phyloP scores from a whole-genome alignment of 768 basidiomycete species.

The Amanita rubescens region DNA sequence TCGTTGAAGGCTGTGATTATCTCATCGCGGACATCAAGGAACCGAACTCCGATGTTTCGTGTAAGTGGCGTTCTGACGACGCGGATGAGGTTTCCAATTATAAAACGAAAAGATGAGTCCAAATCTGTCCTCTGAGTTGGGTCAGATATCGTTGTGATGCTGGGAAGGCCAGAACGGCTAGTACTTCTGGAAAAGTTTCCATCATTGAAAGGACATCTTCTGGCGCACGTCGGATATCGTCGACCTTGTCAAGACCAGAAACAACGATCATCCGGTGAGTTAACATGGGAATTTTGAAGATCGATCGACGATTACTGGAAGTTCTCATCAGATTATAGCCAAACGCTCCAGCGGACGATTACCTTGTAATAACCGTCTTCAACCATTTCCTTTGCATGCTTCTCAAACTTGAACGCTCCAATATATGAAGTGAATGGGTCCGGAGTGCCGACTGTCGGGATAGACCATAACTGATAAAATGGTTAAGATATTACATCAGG shows the following conservation, averaged over 20 bases:
- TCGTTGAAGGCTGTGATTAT: constrained; percentile 15
- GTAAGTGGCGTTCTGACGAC: constrained; percentile 20
- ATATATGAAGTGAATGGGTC: constrained; percentile 21
- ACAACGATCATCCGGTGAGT: constrained; percentile 40
- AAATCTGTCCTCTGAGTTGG: constrained; percentile 21
- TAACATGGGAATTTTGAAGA: constrained; percentile 37
- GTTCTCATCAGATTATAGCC: background rate
- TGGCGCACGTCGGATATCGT: constrained; percentile 37
- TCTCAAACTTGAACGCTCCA: constrained; percentile 14
- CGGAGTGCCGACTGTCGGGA: background rate
- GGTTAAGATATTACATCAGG: too few species aligned
- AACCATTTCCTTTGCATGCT: constrained; percentile 18
- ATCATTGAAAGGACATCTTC: constrained; percentile 36
- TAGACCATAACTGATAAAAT: constrained; percentile 1
- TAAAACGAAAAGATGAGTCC: constrained; percentile 23
- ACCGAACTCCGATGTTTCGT: constrained; percentile 19
- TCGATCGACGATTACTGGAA: constrained; percentile 17
- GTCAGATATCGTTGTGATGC: background rate
- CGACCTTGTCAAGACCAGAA: constrained; percentile 29
- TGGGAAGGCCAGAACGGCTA: too few species aligned
- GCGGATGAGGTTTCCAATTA: constrained; percentile 9
- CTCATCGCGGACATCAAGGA: constrained; percentile 20
- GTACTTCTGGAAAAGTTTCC: constrained; percentile 25
- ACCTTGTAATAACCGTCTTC: constrained; percentile 27
- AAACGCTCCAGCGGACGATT: background rate